Conservation (phyloP, 225 moss, liverwort and hornwort species). For the Marchantia paleacea region DNA sequence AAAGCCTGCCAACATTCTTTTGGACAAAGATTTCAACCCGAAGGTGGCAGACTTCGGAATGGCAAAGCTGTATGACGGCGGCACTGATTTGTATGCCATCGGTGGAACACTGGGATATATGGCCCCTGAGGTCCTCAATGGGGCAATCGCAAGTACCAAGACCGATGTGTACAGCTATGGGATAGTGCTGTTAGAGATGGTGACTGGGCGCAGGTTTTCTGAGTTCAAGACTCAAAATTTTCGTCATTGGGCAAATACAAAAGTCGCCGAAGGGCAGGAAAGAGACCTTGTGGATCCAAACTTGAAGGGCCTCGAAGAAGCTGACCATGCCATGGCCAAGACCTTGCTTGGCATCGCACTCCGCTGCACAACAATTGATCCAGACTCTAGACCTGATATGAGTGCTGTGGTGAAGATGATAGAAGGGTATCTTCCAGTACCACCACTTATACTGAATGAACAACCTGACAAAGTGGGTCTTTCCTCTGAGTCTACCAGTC, state of each 20-base stretch:
- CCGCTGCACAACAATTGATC: constrained; percentile 19
- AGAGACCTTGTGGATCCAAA: constrained; percentile 22
- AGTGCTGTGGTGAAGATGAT: constrained; percentile 40
- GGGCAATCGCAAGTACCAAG: constrained; percentile 21
- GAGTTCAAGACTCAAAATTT: constrained; percentile 17
- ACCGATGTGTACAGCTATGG: constrained; percentile 43
- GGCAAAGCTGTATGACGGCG: constrained; percentile 32
- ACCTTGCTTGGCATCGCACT: constrained; percentile 30
- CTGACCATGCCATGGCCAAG: constrained; percentile 24
- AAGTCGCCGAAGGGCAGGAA: constrained; percentile 19
- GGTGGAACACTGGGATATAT: constrained; percentile 41
- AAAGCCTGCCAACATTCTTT: constrained; percentile 39
- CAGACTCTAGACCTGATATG: constrained; percentile 38
- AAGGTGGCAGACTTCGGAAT: constrained; percentile 43
- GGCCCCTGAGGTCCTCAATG: constrained; percentile 32
- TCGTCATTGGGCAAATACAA: constrained; percentile 21
- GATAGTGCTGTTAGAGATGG: constrained; percentile 41
- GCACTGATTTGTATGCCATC: constrained; percentile 7
- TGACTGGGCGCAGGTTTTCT: constrained; percentile 26
- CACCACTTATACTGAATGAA: background rate
- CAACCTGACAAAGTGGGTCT: background rate
- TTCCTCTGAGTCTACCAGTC: background rate
- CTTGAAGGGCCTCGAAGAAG: constrained; percentile 15
- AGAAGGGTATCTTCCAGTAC: constrained; percentile 27
- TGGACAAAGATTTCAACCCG: constrained; percentile 31